Percentiles rank a stretch among this genome's conserved stretches.
Evolutionary conservation across 331 rosid species (phyloP).

Genomic region (Malus hybrid): DNA sequence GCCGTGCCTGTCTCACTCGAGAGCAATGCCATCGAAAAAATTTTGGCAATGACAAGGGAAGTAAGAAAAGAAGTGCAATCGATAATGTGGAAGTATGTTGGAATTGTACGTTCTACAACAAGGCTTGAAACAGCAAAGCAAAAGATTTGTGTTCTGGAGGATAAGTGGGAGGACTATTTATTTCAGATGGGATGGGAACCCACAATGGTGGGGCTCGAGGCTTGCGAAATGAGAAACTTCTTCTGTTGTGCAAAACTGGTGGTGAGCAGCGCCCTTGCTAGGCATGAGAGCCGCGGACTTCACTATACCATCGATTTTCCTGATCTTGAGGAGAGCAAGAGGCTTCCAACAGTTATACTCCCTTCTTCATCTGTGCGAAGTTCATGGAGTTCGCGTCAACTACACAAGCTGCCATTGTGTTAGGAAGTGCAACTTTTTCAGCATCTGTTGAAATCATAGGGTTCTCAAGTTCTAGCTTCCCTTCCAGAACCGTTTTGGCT

Average conservation of each 20-base stretch:
- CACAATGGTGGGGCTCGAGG: conserved; percentile 74
- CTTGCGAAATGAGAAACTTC: conserved; percentile 87
- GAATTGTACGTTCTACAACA: conserved; percentile 72
- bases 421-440: neutral
- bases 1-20: conserved; percentile 41
- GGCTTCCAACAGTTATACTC: conserved; percentile 81
- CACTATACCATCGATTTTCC: conserved; percentile 93
- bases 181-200: conserved; percentile 66
- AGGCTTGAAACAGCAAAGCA: conserved; percentile 68
- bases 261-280: conserved; percentile 77
- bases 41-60: conserved; percentile 35
- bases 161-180: conserved; percentile 72
- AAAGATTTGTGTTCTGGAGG: conserved; percentile 59
- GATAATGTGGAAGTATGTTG: conserved; percentile 76
- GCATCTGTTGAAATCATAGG: neutral
- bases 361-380: conserved; percentile 53
- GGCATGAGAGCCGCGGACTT: conserved; percentile 96
- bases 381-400: conserved; percentile 77
- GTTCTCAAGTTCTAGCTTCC: neutral
- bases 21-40: conserved; percentile 23
- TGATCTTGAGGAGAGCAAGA: conserved; percentile 66
- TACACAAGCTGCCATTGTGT: conserved; percentile 54
- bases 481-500: neutral
- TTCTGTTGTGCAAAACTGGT: conserved; percentile 84
- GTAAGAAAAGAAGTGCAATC: conserved; percentile 65